A percentile compares a stretch with the other conserved stretches of the same genome.
phyloP scores from a whole-genome alignment of 2,329 filamentous ascomycete genomes.

The Colletotrichum neosansevieriae region DNA sequence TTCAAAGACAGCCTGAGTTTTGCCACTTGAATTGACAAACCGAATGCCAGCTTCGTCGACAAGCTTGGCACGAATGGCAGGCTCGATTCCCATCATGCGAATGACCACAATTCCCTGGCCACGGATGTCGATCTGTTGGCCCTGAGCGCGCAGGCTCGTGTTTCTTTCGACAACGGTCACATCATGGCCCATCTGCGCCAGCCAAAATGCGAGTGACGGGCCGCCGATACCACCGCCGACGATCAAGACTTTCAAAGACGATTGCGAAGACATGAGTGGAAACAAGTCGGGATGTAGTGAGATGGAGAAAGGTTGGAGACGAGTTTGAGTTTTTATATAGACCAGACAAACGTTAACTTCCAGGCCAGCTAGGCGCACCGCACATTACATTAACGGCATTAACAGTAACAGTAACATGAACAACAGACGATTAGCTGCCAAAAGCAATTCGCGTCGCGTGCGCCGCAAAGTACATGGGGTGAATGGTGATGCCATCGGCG shows the following conservation, averaged over 20 bases:
- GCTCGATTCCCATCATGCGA: conserved; percentile 54
- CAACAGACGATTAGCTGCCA: neutral
- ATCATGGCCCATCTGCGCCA: conserved; percentile 51
- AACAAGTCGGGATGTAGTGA: neutral
- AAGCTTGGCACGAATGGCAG: conserved; percentile 49
- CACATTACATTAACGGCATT: neutral
- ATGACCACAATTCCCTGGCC: conserved; percentile 55
- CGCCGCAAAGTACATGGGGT: neutral
- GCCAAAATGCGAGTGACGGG: conserved; percentile 56
- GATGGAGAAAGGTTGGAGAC: neutral
- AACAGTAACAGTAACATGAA: neutral
- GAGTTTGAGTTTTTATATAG: neutral
- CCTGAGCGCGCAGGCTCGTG: conserved; percentile 51
- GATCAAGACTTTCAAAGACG: conserved; percentile 60
- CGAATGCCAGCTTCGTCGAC: conserved; percentile 62
- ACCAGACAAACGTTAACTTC: neutral
- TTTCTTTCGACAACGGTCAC: conserved; percentile 60
- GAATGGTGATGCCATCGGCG: conserved; percentile 15
- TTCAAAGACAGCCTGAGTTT: conserved; percentile 53
- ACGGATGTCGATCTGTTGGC: conserved; percentile 61
- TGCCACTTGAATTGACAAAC: conserved; percentile 57
- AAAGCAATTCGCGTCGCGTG: neutral
- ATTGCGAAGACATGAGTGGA: conserved; percentile 46
- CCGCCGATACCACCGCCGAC: conserved; percentile 60
- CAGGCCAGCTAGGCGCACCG: neutral